Evolutionary conservation across 2,329 filamentous ascomycete genomes (phyloP), one percentile per base, ranked within the genome.

Genomic region (Arthrobotrys iridis): DNA sequence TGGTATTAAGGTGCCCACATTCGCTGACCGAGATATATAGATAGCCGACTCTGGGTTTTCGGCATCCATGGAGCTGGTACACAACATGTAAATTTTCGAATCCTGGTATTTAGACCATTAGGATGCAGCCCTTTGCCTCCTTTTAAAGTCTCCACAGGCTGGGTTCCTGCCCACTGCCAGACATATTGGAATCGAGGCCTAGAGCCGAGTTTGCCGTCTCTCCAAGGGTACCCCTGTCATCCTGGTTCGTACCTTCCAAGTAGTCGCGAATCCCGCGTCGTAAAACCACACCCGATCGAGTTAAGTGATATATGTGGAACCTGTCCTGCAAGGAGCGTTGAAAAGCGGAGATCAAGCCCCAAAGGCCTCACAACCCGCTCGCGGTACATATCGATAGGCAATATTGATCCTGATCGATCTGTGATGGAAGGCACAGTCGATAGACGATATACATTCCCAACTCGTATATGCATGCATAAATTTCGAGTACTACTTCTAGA

Each of bases 161-260:
- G n/a, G n/a, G n/a, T n/a, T n/a, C n/a, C n/a, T n/a, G n/a, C n/a
- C n/a, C n/a, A n/a, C n/a, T n/a, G n/a, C n/a, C n/a, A n/a, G n/a
- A n/a, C 40, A 45, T 6, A 13, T 15, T 15, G 7, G n/a, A 62
- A 62, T 71, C 26, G 13, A 63, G 40, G 46, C 37, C 45, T 37
- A 22, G 15, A 64, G 58, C 58, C 66, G 66, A 64, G 58, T 64
- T 58, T 63, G 48, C 66, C 66, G 66, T 63, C 45, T 55, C 13
- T 22, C 13, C 66, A 64, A 24, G 58, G 66, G 33, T 48, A 26
- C 22, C 58, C 55, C 13, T 33, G 45, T 28, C 20, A 52, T 24
- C 37, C 37, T 63, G 48, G 37, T 33, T 58, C 35, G 15, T 43
- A 22, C 22, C 28, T 59, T 48, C 45, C 33, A 52, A 45, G 43